Percentiles rank a stretch among this genome's conserved stretches.
phyloP scores from a whole-genome alignment of 2,329 filamentous ascomycete genomes.

The Amylocarpus encephaloides region DNA sequence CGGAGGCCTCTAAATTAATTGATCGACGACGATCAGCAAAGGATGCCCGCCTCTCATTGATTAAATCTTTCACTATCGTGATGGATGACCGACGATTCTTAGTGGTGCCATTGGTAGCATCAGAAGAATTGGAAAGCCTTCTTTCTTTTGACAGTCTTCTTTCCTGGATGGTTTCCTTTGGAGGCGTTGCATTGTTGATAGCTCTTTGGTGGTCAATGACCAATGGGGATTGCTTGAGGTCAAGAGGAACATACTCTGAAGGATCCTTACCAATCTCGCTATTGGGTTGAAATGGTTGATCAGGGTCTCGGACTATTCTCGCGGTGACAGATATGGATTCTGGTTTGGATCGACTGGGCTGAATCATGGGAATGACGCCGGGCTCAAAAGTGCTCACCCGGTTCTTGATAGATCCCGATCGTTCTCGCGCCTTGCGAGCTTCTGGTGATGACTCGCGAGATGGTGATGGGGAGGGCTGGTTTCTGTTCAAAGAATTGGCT shows the following conservation, averaged over 20 bases:
- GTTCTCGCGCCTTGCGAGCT: slow-evolving; percentile 25
- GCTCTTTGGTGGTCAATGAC: slow-evolving; percentile 50
- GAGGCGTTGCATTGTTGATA: slow-evolving; percentile 6
- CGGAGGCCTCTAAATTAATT: slow-evolving; percentile 39
- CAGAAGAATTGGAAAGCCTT: slow-evolving; percentile 22
- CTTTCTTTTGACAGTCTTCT: slow-evolving; percentile 38
- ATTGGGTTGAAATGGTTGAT: slow-evolving; percentile 36
- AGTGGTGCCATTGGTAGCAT: slow-evolving; percentile 13
- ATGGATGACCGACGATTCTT: slow-evolving; percentile 50
- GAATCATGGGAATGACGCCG: slow-evolving; percentile 13
- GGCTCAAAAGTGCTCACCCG: slow-evolving; percentile 23
- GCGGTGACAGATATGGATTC: slow-evolving; percentile 88
- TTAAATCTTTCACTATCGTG: slow-evolving; percentile 46
- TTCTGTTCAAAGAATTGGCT: slow-evolving; percentile 32
- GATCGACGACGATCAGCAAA: slow-evolving; percentile 40
- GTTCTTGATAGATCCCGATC: slow-evolving; percentile 28
- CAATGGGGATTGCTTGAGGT: slow-evolving; percentile 54
- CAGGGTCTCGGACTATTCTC: slow-evolving; percentile 66
- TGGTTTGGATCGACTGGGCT: slow-evolving; percentile 41
- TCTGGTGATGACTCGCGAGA: slow-evolving; percentile 46
- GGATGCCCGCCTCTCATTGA: slow-evolving; percentile 52
- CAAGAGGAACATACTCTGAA: slow-evolving; percentile 42
- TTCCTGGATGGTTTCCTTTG: slow-evolving; percentile 44
- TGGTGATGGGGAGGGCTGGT: slow-evolving; percentile 32
- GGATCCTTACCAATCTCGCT: slow-evolving; percentile 36